Conservation (phyloP, 331 rosid genomes). For the Rhamnella rubrinervis region DNA sequence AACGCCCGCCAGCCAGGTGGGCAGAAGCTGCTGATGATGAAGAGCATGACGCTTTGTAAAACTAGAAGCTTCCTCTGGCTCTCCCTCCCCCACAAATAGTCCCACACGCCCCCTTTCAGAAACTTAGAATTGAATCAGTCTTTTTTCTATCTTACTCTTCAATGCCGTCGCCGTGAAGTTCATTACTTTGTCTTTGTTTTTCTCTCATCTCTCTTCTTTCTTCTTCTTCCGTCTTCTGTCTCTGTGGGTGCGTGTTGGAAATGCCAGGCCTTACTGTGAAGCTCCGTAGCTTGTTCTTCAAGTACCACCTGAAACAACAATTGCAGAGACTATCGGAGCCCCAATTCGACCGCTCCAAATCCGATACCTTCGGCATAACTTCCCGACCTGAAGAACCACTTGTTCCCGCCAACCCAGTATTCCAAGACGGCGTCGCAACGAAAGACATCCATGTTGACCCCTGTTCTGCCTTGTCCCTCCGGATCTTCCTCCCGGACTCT, state of each 20-base stretch:
- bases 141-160: neutral
- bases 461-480: constrained; percentile 57
- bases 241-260: neutral
- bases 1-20: too few relatives aligned
- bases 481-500: constrained; percentile 73
- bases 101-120: too few relatives aligned
- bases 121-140: too few relatives aligned
- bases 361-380: constrained; percentile 21
- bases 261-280: constrained; percentile 26
- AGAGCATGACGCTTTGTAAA: too few relatives aligned
- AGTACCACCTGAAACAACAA: constrained; percentile 22
- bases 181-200: neutral
- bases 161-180: neutral
- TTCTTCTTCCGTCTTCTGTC: neutral
- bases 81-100: too few relatives aligned
- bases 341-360: neutral
- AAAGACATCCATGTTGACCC: constrained; percentile 65
- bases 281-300: constrained; percentile 29
- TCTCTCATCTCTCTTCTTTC: neutral
- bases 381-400: constrained; percentile 20
- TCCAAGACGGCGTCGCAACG: constrained; percentile 43
- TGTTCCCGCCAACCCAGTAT: constrained; percentile 25
- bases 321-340: constrained; percentile 13
- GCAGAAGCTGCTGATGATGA: too few relatives aligned
- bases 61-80: too few relatives aligned